Conservation (phyloP, 2,329 filamentous ascomycete genomes). For the Ophiocordyceps unilateralis region DNA sequence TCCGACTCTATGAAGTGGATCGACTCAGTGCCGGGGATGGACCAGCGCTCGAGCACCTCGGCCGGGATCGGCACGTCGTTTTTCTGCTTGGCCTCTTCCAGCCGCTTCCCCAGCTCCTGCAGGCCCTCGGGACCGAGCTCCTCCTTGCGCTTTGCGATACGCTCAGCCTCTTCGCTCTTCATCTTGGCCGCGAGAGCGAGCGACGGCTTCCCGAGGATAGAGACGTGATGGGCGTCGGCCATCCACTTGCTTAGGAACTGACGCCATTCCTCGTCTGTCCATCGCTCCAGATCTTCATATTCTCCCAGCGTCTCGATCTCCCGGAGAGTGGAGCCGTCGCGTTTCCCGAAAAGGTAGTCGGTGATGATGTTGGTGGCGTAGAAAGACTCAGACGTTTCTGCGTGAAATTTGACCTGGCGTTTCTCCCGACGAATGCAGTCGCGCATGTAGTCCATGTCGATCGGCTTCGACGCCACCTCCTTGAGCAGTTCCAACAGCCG, state of each 20-base stretch:
- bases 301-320: slow-evolving; percentile 38
- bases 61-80: slow-evolving; percentile 79
- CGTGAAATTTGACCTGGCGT: slow-evolving; percentile 66
- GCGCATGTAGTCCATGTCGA: slow-evolving; percentile 80
- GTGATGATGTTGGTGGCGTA: slow-evolving; percentile 77
- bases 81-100: slow-evolving; percentile 70
- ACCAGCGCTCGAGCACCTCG: slow-evolving; percentile 63
- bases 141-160: slow-evolving; percentile 63
- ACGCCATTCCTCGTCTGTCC: slow-evolving; percentile 75
- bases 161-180: slow-evolving; percentile 63
- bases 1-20: slow-evolving; percentile 88
- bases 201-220: slow-evolving; percentile 77
- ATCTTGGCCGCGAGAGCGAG: slow-evolving; percentile 60
- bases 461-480: slow-evolving; percentile 59
- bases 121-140: slow-evolving; percentile 70
- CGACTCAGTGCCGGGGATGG: slow-evolving; percentile 70
- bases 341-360: slow-evolving; percentile 78
- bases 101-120: slow-evolving; percentile 51
- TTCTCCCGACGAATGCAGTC: slow-evolving; percentile 74
- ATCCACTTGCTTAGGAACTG: slow-evolving; percentile 71
- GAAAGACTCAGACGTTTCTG: slow-evolving; percentile 64
- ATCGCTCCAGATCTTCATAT: slow-evolving; percentile 55
- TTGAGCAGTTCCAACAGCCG: slow-evolving; percentile 70
- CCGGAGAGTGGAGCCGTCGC: slow-evolving; percentile 61
- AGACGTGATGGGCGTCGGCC: slow-evolving; percentile 69